Base-by-base conservation (phyloP, 371 early-diverging fungal genomes). In the Mortierella sp. region DNA sequence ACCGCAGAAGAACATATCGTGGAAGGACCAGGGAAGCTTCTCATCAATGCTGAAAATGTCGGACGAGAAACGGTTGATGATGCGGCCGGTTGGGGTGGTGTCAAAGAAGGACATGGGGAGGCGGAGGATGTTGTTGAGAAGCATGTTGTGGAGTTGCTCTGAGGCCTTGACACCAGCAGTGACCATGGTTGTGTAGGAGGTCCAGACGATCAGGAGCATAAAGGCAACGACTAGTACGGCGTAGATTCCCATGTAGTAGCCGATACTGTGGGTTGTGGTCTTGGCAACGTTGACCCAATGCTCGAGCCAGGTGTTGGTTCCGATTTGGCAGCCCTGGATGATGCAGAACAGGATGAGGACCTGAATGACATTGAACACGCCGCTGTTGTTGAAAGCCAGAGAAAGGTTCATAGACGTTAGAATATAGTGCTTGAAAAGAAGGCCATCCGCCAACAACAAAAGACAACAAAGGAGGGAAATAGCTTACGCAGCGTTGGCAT, bases 51-150 rank as follows among this genome's bases (percentile, higher is more conserved):
- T 91, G 70, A 92, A 92, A 64, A 93, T 82, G 80, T 97, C 96
- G 3, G 93, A 92, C 0, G 95, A 94, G 80, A 97, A 96, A 13
- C 97, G 90, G 80, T 97, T 96, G 61, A 97, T 82, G 69, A 98
- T 93, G 51, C 97, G 92, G 5, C 97, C 97, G 0, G 93, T 79
- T 90, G 94, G 96, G 1, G 93, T 95, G 0, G 90, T 88, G 73
- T 95, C 95, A 77, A 95, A 96, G 80, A 93, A 95, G 4, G 89
- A 81, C 92, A 94, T 94, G 13, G 95, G 95, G 6, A 94, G 86
- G 19, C 90, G 90, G 70, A 92, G 72, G 2, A 89, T 73, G 24
- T 79, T 87, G 69, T 69, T 69, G 43, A 85, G 51, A 5, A 85
- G 77, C 6, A 64, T 69, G 48, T 46, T 34, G 53, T 81, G 81